Conservation (phyloP, 1,284 basidiomycete genomes). For the Pulveroboletus sp. region DNA sequence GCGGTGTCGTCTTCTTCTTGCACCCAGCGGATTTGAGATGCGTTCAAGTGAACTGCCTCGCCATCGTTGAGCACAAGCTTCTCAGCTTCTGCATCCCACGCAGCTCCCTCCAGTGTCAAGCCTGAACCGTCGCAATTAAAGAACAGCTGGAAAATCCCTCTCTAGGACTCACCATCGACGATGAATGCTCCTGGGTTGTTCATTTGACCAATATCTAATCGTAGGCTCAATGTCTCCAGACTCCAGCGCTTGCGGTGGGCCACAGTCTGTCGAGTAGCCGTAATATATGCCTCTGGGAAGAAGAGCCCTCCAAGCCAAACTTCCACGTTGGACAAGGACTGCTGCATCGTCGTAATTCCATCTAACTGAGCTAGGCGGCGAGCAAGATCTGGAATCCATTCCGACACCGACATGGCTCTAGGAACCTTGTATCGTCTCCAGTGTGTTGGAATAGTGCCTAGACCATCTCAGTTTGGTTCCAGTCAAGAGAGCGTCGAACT, state of each 20-base stretch:
- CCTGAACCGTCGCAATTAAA: conserved; percentile 49
- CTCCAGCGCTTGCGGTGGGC: conserved; percentile 91
- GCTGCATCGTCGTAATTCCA: conserved; percentile 64
- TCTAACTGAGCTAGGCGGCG: conserved; percentile 81
- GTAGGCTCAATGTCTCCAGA: conserved; percentile 82
- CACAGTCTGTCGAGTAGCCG: conserved; percentile 89
- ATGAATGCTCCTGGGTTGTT: conserved; percentile 77
- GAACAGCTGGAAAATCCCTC: neutral
- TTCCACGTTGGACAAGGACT: conserved; percentile 68
- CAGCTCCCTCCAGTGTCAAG: conserved; percentile 82
- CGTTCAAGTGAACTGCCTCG: conserved; percentile 69
- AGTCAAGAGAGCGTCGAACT: conserved; percentile 10
- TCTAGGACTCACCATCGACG: conserved; percentile 69
- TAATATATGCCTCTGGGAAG: conserved; percentile 94
- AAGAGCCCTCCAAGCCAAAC: conserved; percentile 92
- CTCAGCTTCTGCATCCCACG: conserved; percentile 58
- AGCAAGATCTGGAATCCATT: conserved; percentile 83
- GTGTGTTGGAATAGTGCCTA: conserved; percentile 83
- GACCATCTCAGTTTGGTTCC: conserved; percentile 9
- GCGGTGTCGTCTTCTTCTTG: conserved; percentile 53
- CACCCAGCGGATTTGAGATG: conserved; percentile 87
- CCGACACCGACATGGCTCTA: conserved; percentile 76
- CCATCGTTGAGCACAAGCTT: conserved; percentile 81
- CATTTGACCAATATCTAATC: conserved; percentile 78
- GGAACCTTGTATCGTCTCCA: conserved; percentile 91